Conservation (phyloP, 805 yeast genomes). For the Candida chilensis region DNA sequence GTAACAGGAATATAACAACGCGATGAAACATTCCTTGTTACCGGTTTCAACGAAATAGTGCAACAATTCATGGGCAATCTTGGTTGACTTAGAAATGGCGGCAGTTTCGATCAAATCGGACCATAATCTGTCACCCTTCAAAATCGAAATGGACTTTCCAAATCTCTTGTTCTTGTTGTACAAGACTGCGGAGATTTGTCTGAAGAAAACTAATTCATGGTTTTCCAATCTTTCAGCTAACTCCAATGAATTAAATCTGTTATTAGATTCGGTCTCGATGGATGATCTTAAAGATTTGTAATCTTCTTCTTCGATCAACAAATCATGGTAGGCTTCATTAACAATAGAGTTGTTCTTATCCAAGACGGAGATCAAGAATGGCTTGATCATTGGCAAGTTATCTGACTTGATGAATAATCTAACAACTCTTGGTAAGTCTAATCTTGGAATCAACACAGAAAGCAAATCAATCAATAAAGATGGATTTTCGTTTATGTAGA, state of each 20-base stretch:
- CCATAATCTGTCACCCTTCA: slow-evolving; percentile 92
- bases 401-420: slow-evolving; percentile 92
- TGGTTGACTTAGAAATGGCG: slow-evolving; percentile 65
- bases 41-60: slow-evolving; percentile 94
- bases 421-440: slow-evolving; percentile 92
- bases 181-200: slow-evolving; percentile 91
- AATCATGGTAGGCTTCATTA: slow-evolving; percentile 90
- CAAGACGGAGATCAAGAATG: slow-evolving; percentile 87
- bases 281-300: slow-evolving; percentile 81
- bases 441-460: slow-evolving; percentile 75
- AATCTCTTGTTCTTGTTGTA: slow-evolving; percentile 93
- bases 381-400: slow-evolving; percentile 91
- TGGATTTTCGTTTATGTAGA: slow-evolving; percentile 89
- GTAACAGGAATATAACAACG: slow-evolving; percentile 80
- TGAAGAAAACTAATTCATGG: slow-evolving; percentile 84
- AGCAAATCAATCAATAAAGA: slow-evolving; percentile 80
- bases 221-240: slow-evolving; percentile 89
- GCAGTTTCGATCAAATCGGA: slow-evolving; percentile 91
- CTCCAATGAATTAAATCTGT: slow-evolving; percentile 86
- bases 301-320: slow-evolving; percentile 94
- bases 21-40: slow-evolving; percentile 91
- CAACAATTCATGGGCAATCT: slow-evolving; percentile 82
- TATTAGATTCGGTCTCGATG: slow-evolving; percentile 69
- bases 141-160: slow-evolving; percentile 77
- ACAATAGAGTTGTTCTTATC: slow-evolving; percentile 86